phyloP scores from a whole-genome alignment of 805 yeast genomes.

The Candida ficus region DNA sequence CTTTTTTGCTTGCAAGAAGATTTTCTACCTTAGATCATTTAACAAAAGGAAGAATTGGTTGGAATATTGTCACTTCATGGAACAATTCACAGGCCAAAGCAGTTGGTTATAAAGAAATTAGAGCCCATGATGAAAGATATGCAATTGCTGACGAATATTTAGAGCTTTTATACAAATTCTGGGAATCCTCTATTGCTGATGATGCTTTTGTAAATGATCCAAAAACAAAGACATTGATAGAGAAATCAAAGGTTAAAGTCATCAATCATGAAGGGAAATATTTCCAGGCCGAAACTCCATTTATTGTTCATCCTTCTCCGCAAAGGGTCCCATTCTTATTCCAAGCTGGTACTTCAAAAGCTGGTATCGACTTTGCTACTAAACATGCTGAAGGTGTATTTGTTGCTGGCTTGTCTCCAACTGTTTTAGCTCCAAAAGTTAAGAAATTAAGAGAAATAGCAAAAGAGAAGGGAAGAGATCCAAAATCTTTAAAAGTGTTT shows the following conservation, averaged over 20 bases:
- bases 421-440: constrained; percentile 26
- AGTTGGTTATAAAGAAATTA: constrained; percentile 29
- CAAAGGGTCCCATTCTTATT: constrained; percentile 39
- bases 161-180: constrained; percentile 34
- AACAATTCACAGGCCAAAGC: constrained; percentile 38
- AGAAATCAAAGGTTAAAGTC: constrained; percentile 32
- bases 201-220: constrained; percentile 27
- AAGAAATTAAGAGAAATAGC: constrained; percentile 31
- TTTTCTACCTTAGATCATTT: constrained; percentile 39
- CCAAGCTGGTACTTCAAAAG: constrained; percentile 39
- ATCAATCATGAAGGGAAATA: constrained; percentile 36
- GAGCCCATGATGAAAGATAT: constrained; percentile 39
- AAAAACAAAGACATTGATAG: constrained; percentile 20
- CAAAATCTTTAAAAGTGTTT: constrained; percentile 33
- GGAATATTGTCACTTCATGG: constrained; percentile 42
- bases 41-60: constrained; percentile 39
- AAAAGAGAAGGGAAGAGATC: constrained; percentile 29
- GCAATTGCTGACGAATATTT: constrained; percentile 37
- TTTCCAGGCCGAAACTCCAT: constrained; percentile 36
- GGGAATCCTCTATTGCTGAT: constrained; percentile 37
- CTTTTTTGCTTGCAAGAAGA: constrained; percentile 36
- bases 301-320: constrained; percentile 32
- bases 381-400: constrained; percentile 39
- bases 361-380: constrained; percentile 38
- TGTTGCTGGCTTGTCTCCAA: constrained; percentile 31